Percentiles rank a stretch among this genome's conserved stretches.
Evolutionary conservation across 768 basidiomycete species (phyloP).

Genomic region (Boletus eberwhitei): DNA sequence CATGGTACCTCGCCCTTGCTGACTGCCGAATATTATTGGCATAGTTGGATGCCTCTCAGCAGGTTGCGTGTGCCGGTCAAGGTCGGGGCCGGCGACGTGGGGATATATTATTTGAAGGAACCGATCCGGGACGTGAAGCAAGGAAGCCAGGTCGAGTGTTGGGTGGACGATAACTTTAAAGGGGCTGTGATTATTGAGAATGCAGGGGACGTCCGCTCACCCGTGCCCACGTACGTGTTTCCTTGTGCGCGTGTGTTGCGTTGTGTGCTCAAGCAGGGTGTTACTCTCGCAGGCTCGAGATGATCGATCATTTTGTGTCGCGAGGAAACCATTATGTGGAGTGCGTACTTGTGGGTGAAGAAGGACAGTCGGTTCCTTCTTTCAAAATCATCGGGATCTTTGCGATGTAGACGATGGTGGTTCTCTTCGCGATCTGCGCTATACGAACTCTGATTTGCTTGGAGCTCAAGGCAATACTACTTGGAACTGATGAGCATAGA

Average conservation of each 20-base stretch:
- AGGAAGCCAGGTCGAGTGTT: slow-evolving; percentile 80
- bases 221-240: slow-evolving; percentile 61
- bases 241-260: not conserved
- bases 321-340: slow-evolving; percentile 92
- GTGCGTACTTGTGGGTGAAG: slow-evolving; percentile 84
- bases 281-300: slow-evolving; percentile 51
- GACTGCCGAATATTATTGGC: slow-evolving; percentile 84
- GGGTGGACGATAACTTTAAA: slow-evolving; percentile 93
- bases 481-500: slow-evolving; percentile 2
- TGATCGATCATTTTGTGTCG: slow-evolving; percentile 86
- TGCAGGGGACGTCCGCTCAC: slow-evolving; percentile 58
- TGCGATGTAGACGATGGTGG: slow-evolving; percentile 47
- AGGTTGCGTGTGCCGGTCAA: slow-evolving; percentile 79
- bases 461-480: not conserved
- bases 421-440: not conserved
- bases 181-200: slow-evolving; percentile 81
- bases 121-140: slow-evolving; percentile 53
- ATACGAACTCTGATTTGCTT: not conserved
- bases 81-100: slow-evolving; percentile 87
- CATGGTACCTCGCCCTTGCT: slow-evolving; percentile 45
- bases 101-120: slow-evolving; percentile 84
- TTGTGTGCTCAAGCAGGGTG: not conserved
- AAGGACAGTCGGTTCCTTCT: slow-evolving; percentile 70
- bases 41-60: slow-evolving; percentile 81
- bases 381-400: slow-evolving; percentile 95